Conservation (phyloP, 805 yeast genomes). For the Clavispora santaluciae region DNA sequence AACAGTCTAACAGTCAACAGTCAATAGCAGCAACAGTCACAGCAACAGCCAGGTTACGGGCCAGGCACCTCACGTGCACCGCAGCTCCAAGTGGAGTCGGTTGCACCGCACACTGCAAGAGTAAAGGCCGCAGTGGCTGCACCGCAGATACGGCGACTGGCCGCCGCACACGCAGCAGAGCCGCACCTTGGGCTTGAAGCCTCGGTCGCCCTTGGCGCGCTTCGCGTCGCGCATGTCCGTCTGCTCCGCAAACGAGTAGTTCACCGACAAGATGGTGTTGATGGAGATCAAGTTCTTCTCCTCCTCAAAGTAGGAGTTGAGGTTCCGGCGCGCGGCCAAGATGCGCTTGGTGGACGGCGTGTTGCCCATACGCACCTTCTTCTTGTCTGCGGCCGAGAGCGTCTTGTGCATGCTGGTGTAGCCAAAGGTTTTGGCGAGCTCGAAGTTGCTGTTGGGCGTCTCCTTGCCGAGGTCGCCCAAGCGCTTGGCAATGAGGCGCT, state of each 20-base stretch:
- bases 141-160: slow-evolving; percentile 33
- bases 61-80: slow-evolving; percentile 30
- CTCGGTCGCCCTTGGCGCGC: slow-evolving; percentile 11
- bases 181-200: slow-evolving; percentile 28
- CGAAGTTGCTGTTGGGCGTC: slow-evolving; percentile 27
- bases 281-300: slow-evolving; percentile 40
- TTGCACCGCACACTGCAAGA: slow-evolving; percentile 39
- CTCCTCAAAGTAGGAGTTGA: slow-evolving; percentile 42
- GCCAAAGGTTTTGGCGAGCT: slow-evolving; percentile 37
- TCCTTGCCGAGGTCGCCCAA: slow-evolving; percentile 33
- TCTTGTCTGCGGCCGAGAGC: slow-evolving; percentile 17
- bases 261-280: slow-evolving; percentile 37
- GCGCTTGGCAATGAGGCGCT: slow-evolving; percentile 33
- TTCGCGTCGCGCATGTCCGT: slow-evolving; percentile 15
- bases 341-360: slow-evolving; percentile 42
- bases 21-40: too few species aligned
- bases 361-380: slow-evolving; percentile 33
- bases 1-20: too few species aligned
- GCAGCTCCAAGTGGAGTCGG: slow-evolving; percentile 36
- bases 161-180: slow-evolving; percentile 41
- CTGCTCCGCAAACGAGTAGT: slow-evolving; percentile 39
- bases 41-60: too few species aligned
- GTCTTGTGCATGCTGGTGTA: slow-evolving; percentile 28
- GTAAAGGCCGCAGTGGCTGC: slow-evolving; percentile 36
- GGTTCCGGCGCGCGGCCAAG: slow-evolving; percentile 38